phyloP scores from a whole-genome alignment of 2,329 filamentous ascomycete genomes.

The Ilyonectria robusta region DNA sequence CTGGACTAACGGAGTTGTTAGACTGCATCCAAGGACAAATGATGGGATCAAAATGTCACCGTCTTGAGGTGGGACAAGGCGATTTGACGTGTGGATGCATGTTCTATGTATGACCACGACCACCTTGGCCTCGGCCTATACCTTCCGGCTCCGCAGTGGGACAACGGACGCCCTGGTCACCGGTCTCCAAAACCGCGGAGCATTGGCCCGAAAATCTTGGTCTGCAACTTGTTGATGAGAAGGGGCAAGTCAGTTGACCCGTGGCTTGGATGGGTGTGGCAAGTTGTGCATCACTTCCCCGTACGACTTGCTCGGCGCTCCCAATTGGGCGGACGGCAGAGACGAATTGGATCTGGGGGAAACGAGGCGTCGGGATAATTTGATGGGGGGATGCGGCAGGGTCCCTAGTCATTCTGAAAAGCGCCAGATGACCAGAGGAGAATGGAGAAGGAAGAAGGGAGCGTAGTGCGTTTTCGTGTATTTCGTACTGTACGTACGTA shows the following conservation, averaged over 20 bases:
- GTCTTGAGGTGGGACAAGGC: not conserved
- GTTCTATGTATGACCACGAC: not conserved
- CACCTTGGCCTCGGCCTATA: not conserved
- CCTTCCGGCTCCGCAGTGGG: not conserved
- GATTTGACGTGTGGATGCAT: not conserved
- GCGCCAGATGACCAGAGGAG: constrained; percentile 15
- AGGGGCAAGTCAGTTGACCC: not conserved
- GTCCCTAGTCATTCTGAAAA: constrained; percentile 3
- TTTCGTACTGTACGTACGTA: not conserved
- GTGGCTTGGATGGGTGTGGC: constrained; percentile 1
- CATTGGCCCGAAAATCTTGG: not conserved
- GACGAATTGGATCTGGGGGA: constrained; percentile 1
- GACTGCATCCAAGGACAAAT: not conserved
- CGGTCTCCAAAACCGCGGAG: not conserved
- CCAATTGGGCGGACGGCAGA: constrained; percentile 10
- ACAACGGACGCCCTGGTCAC: not conserved
- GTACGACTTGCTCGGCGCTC: constrained; percentile 11
- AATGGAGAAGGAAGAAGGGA: not conserved
- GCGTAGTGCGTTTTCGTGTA: not conserved
- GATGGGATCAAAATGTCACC: not conserved
- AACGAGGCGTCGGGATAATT: constrained; percentile 19
- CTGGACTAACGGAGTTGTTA: not conserved
- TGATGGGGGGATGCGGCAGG: not conserved
- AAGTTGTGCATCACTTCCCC: constrained; percentile 2
- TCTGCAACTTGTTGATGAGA: not conserved